Percentiles rank a stretch among this genome's conserved stretches.
phyloP scores from a whole-genome alignment of 306 rosid species.

The Gleditsia sinensis region DNA sequence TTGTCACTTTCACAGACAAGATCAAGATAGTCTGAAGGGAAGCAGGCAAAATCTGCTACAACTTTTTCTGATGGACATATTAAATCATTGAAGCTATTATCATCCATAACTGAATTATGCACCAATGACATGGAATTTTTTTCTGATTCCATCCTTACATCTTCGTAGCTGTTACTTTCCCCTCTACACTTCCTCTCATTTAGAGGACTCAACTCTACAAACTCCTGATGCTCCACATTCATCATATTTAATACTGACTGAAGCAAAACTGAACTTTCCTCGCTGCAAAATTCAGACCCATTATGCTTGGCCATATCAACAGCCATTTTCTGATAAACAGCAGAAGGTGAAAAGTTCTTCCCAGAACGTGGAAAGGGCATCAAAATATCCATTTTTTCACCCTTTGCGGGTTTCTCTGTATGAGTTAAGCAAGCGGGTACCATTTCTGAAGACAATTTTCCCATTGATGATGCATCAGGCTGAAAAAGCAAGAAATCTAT shows the following conservation, averaged over 20 bases:
- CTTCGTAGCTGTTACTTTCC: constrained; percentile 56
- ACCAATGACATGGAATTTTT: constrained; percentile 33
- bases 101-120: constrained; percentile 36
- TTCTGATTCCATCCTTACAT: constrained; percentile 39
- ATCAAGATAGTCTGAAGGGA: constrained; percentile 51
- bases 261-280: constrained; percentile 47
- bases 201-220: constrained; percentile 44
- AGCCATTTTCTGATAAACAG: constrained; percentile 50
- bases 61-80: constrained; percentile 46
- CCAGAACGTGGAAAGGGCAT: constrained; percentile 47
- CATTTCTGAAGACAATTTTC: constrained; percentile 54
- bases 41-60: constrained; percentile 47
- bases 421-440: constrained; percentile 43
- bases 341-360: constrained; percentile 47
- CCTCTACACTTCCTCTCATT: constrained; percentile 50
- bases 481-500: constrained; percentile 34
- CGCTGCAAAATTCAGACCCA: constrained; percentile 51
- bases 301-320: constrained; percentile 58
- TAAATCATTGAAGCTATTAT: constrained; percentile 28
- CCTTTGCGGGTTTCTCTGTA: constrained; percentile 46
- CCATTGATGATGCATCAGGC: constrained; percentile 46
- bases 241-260: constrained; percentile 47
- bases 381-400: constrained; percentile 51
- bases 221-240: constrained; percentile 47
- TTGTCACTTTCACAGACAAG: constrained; percentile 49